Conservation (phyloP, 2,329 filamentous ascomycete genomes). For the Ophiosphaerella narmari region DNA sequence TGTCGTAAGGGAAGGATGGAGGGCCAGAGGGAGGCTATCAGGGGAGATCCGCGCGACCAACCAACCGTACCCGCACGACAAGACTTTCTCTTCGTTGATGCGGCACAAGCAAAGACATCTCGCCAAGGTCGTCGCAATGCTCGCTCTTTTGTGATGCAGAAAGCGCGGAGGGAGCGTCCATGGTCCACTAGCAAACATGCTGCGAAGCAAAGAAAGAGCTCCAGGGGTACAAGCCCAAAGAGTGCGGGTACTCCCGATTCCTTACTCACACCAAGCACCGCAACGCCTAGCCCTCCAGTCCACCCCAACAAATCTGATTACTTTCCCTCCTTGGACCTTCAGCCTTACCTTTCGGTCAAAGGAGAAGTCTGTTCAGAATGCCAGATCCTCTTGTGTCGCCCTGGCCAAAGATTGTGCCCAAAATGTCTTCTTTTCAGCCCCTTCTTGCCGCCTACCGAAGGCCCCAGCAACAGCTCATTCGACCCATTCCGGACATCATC, state of each 20-base stretch:
- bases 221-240: conserved; percentile 32
- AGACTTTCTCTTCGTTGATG: conserved; percentile 47
- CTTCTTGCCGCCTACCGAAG: conserved; percentile 17
- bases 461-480: conserved; percentile 32
- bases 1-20: conserved; percentile 33
- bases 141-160: conserved; percentile 49
- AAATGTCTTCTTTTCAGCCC: conserved; percentile 31
- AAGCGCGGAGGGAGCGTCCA: conserved; percentile 42
- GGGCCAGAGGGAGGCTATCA: conserved; percentile 26
- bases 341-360: conserved; percentile 19
- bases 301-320: conserved; percentile 20
- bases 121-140: conserved; percentile 46
- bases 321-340: conserved; percentile 20
- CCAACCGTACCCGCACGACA: conserved; percentile 33
- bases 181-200: conserved; percentile 48
- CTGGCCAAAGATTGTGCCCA: conserved; percentile 37
- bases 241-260: conserved; percentile 36
- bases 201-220: conserved; percentile 36
- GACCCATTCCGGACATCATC: conserved; percentile 41
- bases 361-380: conserved; percentile 36
- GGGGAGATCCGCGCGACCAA: conserved; percentile 24
- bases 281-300: conserved; percentile 38
- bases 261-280: conserved; percentile 32
- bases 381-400: conserved; percentile 33
- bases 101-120: conserved; percentile 44